Evolutionary conservation across 345 rosid genomes (phyloP).

Genomic region (Microcos paniculata): DNA sequence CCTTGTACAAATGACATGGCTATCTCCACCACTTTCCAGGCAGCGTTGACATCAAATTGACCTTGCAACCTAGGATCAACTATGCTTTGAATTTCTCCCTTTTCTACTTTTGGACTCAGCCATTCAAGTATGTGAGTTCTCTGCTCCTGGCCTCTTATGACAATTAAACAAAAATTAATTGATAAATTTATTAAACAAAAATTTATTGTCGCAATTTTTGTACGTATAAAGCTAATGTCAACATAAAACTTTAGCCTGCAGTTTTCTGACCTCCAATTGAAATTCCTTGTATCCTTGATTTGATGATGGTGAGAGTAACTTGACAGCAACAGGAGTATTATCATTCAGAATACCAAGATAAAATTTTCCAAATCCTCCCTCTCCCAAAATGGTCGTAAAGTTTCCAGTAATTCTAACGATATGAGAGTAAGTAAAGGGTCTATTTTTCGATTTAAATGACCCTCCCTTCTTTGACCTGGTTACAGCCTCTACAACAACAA

Average conservation of each 20-base stretch:
- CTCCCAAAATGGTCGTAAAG: background rate
- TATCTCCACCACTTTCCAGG: conserved; percentile 33
- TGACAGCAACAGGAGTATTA: conserved; percentile 1
- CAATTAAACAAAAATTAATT: too few species aligned
- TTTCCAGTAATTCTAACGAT: background rate
- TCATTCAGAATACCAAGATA: conserved; percentile 3
- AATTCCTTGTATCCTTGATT: conserved; percentile 6
- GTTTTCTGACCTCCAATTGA: background rate
- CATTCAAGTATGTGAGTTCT: background rate
- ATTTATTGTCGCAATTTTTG: background rate
- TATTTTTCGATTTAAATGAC: background rate
- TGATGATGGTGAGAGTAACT: background rate
- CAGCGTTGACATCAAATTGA: conserved; percentile 20
- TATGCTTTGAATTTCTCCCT: conserved; percentile 31
- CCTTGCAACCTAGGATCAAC: conserved; percentile 25
- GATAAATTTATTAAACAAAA: too few species aligned
- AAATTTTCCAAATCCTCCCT: conserved; percentile 10
- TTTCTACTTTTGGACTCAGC: conserved; percentile 17
- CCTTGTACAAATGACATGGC: conserved; percentile 5
- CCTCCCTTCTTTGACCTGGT: background rate
- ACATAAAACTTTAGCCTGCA: background rate
- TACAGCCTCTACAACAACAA: background rate
- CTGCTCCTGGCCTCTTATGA: background rate
- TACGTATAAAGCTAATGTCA: background rate
- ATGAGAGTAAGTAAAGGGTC: background rate